These are phyloP conservation scores for Annulohypoxylon bovei DNA, from an alignment of 495 filamentous ascomycete genomes.

Conservation along the genomic window DNA sequence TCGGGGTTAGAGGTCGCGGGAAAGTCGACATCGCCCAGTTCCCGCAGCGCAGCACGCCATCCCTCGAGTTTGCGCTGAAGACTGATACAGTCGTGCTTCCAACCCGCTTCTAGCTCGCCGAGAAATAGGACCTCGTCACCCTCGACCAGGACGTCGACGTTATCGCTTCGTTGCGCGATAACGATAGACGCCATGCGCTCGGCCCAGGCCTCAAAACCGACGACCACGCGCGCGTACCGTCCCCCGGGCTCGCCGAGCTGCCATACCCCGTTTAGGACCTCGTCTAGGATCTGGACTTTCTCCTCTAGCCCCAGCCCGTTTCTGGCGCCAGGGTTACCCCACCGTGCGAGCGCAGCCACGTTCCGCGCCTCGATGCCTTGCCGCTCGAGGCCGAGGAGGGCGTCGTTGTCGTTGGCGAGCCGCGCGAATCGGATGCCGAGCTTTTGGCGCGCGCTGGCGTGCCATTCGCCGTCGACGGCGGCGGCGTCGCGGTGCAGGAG, in stretches of 20 bases:
- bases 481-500: constrained; percentile 67
- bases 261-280: constrained; percentile 61
- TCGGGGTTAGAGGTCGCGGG: not conserved
- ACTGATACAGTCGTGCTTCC: constrained; percentile 56
- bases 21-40: constrained; percentile 42
- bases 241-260: constrained; percentile 59
- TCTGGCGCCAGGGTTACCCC: constrained; percentile 40
- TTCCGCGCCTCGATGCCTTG: constrained; percentile 50
- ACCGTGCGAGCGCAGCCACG: constrained; percentile 50
- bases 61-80: constrained; percentile 55
- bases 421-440: constrained; percentile 54
- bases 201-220: constrained; percentile 64
- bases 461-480: constrained; percentile 53
- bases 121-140: constrained; percentile 50
- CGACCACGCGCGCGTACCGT: constrained; percentile 57
- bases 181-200: constrained; percentile 52
- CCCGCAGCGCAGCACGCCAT: constrained; percentile 51
- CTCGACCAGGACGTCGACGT: constrained; percentile 39
- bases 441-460: constrained; percentile 55
- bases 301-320: constrained; percentile 53
- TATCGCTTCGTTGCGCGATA: constrained; percentile 43
- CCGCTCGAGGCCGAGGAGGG: constrained; percentile 45
- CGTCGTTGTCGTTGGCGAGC: constrained; percentile 47
- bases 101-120: constrained; percentile 52
- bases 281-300: constrained; percentile 62